Evolutionary conservation across 352 stramenopile genomes (phyloP).

Genomic region (Globisporangium paroecandrum): DNA sequence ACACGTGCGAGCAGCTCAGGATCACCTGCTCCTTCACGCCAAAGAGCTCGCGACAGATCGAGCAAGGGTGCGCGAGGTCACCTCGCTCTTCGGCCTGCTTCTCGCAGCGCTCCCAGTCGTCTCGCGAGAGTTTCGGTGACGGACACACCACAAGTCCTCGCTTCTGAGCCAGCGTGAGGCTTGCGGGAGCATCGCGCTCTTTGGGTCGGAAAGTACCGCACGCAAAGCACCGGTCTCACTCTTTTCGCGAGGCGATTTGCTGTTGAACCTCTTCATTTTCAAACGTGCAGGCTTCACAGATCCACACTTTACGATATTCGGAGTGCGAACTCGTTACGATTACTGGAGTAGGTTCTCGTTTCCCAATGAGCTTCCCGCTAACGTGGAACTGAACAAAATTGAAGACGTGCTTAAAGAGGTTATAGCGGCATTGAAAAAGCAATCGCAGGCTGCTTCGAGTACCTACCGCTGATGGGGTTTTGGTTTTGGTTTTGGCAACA

Average conservation of each 20-base stretch:
- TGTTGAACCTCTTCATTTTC: slow-evolving; percentile 53
- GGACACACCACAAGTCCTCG: slow-evolving; percentile 56
- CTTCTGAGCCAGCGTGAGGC: slow-evolving; percentile 66
- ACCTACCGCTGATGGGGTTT: neutral
- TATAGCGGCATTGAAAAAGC: neutral
- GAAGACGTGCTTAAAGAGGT: neutral
- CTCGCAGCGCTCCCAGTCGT: slow-evolving; percentile 75
- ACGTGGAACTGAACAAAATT: neutral
- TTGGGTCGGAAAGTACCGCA: slow-evolving; percentile 35
- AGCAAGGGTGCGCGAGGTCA: slow-evolving; percentile 66
- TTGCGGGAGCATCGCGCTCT: slow-evolving; percentile 23
- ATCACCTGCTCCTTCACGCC: slow-evolving; percentile 77
- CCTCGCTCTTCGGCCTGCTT: slow-evolving; percentile 57
- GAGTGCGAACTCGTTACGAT: too few species aligned
- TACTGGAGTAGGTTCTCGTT: neutral
- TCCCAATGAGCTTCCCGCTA: neutral
- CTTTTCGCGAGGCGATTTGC: slow-evolving; percentile 12
- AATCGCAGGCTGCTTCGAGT: neutral
- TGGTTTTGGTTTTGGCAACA: neutral
- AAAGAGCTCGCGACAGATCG: slow-evolving; percentile 77
- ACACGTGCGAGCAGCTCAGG: slow-evolving; percentile 85
- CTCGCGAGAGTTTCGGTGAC: slow-evolving; percentile 52
- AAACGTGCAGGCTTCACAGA: slow-evolving; percentile 76
- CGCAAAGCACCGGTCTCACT: slow-evolving; percentile 38
- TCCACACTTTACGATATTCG: slow-evolving; percentile 63